Conservation (phyloP, 2,329 filamentous ascomycete genomes). For the Penicillium expansum region DNA sequence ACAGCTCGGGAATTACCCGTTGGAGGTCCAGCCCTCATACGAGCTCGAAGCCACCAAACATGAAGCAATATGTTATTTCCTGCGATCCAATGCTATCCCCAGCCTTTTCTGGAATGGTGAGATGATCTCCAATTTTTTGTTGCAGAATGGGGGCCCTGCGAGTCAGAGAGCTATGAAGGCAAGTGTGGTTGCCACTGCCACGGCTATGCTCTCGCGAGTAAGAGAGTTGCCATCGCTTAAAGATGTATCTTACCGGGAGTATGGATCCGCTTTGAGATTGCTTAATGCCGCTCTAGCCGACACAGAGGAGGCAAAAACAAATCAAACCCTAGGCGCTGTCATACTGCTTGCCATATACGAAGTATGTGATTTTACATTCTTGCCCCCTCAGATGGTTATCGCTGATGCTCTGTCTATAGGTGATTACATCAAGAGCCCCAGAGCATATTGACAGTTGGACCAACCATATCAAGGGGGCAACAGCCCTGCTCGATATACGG, state of each 20-base stretch:
- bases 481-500: slow-evolving; percentile 54
- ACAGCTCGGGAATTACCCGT: slow-evolving; percentile 14
- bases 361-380: slow-evolving; percentile 39
- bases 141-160: slow-evolving; percentile 17
- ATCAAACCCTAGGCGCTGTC: slow-evolving; percentile 52
- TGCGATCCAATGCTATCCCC: slow-evolving; percentile 35
- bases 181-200: slow-evolving; percentile 57
- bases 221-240: slow-evolving; percentile 49
- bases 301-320: slow-evolving; percentile 35
- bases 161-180: slow-evolving; percentile 40
- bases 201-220: slow-evolving; percentile 58
- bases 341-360: slow-evolving; percentile 62
- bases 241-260: slow-evolving; percentile 52
- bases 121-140: slow-evolving; percentile 23
- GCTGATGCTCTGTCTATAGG: slow-evolving; percentile 20
- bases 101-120: slow-evolving; percentile 27
- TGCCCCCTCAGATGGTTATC: not conserved
- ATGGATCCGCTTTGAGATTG: slow-evolving; percentile 53
- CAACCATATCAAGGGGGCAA: slow-evolving; percentile 59
- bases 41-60: slow-evolving; percentile 24
- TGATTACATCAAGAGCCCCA: slow-evolving; percentile 43
- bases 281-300: slow-evolving; percentile 35
- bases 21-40: slow-evolving; percentile 26
- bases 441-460: slow-evolving; percentile 53
- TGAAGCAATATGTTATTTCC: slow-evolving; percentile 39